These are phyloP conservation scores for Rhododendron molle DNA, from an alignment of 148 eudicot genomes.

Conservation along the genomic window DNA sequence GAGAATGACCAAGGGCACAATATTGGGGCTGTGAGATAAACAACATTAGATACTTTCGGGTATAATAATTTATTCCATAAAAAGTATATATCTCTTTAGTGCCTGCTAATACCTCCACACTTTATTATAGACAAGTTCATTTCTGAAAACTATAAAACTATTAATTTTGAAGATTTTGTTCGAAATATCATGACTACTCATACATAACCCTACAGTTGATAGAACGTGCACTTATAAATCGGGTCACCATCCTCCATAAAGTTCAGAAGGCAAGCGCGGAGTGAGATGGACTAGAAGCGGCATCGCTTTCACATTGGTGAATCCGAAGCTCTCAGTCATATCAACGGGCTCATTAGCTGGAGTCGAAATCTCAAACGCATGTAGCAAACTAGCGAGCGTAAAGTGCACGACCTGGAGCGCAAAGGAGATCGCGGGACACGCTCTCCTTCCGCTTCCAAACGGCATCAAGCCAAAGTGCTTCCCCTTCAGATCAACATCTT, in stretches of 20 bases:
- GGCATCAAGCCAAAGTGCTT: conserved; percentile 19
- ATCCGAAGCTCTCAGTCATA: conserved; percentile 17
- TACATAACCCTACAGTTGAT: background rate
- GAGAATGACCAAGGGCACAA: too few species aligned
- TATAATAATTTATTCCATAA: too few species aligned
- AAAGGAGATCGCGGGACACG: conserved; percentile 15
- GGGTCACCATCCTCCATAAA: background rate
- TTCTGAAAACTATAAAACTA: too few species aligned
- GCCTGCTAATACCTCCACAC: too few species aligned
- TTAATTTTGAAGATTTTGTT: too few species aligned
- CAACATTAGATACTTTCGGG: too few species aligned
- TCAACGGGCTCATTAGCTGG: background rate
- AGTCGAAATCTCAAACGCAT: conserved; percentile 12
- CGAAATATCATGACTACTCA: too few species aligned
- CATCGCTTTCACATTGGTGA: conserved; percentile 9
- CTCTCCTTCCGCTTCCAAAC: conserved; percentile 23
- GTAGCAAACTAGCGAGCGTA: conserved; percentile 11
- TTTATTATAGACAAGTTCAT: too few species aligned
- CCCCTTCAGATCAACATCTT: conserved; percentile 18
- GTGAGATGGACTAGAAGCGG: conserved; percentile 15
- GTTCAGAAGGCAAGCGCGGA: background rate
- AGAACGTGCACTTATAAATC: background rate
- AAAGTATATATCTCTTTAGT: too few species aligned
- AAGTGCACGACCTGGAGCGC: conserved; percentile 1
- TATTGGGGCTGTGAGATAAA: too few species aligned